Evolutionary conservation across 2,329 filamentous ascomycete genomes (phyloP), one percentile per base, ranked within the genome.

Genomic region (Colletotrichum paranaense): DNA sequence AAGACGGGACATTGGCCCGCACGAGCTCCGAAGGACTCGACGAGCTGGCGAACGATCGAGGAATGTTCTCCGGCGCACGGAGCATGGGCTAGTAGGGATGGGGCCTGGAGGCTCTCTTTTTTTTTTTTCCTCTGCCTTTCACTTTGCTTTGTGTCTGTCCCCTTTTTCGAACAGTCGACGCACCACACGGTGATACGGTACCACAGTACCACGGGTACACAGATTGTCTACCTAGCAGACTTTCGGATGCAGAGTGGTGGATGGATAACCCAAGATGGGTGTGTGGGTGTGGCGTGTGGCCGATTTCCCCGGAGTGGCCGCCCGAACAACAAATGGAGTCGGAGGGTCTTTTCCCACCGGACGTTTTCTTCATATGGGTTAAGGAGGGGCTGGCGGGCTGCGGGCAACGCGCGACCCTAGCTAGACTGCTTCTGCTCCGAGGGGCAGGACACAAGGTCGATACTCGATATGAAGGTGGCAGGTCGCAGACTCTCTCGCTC

Each of bases 1-100:
- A 65, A 73, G 70, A 56, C 38, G 60, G 70, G 70, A 57, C 70
- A 73, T 62, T 65, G 60, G 46, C 60, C 70, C 70, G 70, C 60
- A 53, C n/a, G 67, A 65, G 70, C 67, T 73, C 70, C 67, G 60
- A 70, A n/a, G 42, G 42, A 49, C 42, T n/a, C 42, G 42, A 49
- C 42, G 70, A 62, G 30, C 57, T 56, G 28, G 65, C 30, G 55
- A 73, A 73, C 70, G 35, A 73, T 70, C 55, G 60, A 73, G 70
- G 70, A 73, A 73, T 73, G 38, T 70, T 70, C 67, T 70, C 70
- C 70, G 70, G 60, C 49, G 70, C 70, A 70, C 67, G 70, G 70
- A 28, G 55, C 70, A 73, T n/a, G 58, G 56, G 22, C 70, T 73
- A 73, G 70, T 73, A 73, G 62, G 70, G 70, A 70, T 73, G 60